phyloP scores from a whole-genome alignment of 2,329 filamentous ascomycete genomes.

The Epichloe festucae region DNA sequence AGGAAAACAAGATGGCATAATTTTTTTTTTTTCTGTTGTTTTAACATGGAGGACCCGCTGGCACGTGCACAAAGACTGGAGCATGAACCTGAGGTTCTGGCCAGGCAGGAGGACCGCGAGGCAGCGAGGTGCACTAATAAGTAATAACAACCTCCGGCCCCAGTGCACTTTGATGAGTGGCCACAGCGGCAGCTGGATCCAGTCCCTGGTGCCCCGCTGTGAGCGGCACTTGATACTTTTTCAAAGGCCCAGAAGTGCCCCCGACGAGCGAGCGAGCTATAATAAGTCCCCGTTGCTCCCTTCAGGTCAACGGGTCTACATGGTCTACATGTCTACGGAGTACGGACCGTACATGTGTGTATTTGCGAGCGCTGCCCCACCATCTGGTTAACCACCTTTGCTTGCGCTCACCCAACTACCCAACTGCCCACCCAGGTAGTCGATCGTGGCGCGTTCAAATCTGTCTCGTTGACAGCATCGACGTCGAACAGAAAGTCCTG shows the following conservation, averaged over 20 bases:
- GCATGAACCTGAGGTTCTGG: background rate
- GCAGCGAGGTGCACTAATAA: no score
- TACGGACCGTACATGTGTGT: no score
- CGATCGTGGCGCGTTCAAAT: conserved; percentile 1
- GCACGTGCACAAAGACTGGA: conserved; percentile 1
- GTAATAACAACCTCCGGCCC: no score
- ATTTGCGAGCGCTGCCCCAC: conserved; percentile 1
- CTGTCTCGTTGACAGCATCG: background rate
- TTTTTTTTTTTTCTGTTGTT: conserved; percentile 2
- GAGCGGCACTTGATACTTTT: no score
- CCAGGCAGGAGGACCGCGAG: no score
- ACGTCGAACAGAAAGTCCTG: background rate
- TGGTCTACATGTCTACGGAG: no score
- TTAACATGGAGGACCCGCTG: background rate
- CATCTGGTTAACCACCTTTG: background rate
- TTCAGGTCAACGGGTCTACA: background rate
- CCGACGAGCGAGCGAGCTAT: background rate
- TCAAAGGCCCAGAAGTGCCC: no score
- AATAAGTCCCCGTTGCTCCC: background rate
- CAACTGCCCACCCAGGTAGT: background rate
- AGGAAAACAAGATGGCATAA: background rate
- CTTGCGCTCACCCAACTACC: background rate
- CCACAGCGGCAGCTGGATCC: no score
- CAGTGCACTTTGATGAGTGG: no score
- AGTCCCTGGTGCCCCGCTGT: no score